Base-by-base conservation (phyloP, 2,329 filamentous ascomycete genomes). In the Fusarium zealandicum region DNA sequence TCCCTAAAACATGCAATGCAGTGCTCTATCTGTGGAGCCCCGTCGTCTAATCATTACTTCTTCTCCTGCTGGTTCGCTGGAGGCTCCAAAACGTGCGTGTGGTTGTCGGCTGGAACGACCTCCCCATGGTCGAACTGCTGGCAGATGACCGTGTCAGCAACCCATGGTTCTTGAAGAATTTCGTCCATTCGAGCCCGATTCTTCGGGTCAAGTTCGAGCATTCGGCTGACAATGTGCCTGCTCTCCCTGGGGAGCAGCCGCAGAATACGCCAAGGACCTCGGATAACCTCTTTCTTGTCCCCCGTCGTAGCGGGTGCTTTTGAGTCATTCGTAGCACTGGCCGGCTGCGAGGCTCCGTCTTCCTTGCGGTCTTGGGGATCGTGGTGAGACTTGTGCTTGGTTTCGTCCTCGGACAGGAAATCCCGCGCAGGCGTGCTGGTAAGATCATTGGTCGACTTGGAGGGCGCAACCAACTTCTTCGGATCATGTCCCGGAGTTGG, bases 201-300 rank as follows among this genome's bases (percentile, higher is more conserved):
- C 69, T 85, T 89, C 0, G 93, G 92, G 67, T 96, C 86, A 43
- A 97, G 82, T 68, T 95, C 92, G 30, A 99, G 83, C 95, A 99
- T 99, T 51, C 90, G 84, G 37, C 91, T 88, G 49, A 99, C 89
- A 59, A 99, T 92, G 70, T 93, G 88, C 44, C 95, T 82, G 61
- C 89, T 96, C 75, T 98, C 95, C 54, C 93, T 83, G 1, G 95
- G 95, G 9, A 99, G 80, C 30, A 98, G 79, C 35, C 95, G 86
- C 25, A 99, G 78, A 36, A 99, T 83, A 39, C 95, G 85, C 90
- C 93, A 96, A 2, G 95, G 95, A 0, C 95, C 95, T 68, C 92
- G 91, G 65, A 99, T 96, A 0, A 92, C 85, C 70, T 93, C 89
- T 68, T 86, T 89, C 69, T 84, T 86, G 28, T 85, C 83, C 1